phyloP scores from a whole-genome alignment of 2,329 filamentous ascomycete species.

The Fonsecaea monophora region DNA sequence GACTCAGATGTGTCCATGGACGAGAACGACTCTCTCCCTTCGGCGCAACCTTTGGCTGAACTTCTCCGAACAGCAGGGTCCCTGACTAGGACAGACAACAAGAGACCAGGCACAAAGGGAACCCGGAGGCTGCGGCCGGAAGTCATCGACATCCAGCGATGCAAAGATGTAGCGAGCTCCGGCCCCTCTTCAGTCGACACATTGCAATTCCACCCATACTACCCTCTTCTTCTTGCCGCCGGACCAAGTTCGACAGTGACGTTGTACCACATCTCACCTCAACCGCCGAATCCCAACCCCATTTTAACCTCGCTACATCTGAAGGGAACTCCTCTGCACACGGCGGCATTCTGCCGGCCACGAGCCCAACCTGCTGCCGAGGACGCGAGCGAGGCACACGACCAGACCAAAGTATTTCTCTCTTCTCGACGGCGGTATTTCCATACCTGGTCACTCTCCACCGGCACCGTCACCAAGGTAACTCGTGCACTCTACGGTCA shows the following conservation, averaged over 20 bases:
- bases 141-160: constrained; percentile 85
- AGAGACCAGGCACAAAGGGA: constrained; percentile 59
- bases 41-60: constrained; percentile 76
- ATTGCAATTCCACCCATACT: constrained; percentile 85
- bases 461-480: constrained; percentile 82
- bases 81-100: constrained; percentile 62
- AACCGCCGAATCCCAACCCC: constrained; percentile 80
- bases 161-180: constrained; percentile 78
- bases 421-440: constrained; percentile 89
- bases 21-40: constrained; percentile 64
- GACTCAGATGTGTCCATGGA: constrained; percentile 56
- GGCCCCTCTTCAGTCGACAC: constrained; percentile 73
- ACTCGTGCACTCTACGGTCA: constrained; percentile 69
- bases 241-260: constrained; percentile 84
- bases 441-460: constrained; percentile 88
- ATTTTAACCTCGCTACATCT: constrained; percentile 89
- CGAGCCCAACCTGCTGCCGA: constrained; percentile 61
- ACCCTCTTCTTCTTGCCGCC: constrained; percentile 81
- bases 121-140: constrained; percentile 78
- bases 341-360: constrained; percentile 78
- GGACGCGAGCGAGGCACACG: constrained; percentile 12
- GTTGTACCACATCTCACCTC: constrained; percentile 85
- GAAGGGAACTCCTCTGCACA: constrained; percentile 80
- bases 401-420: constrained; percentile 69
- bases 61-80: constrained; percentile 77